Conservation (phyloP, 768 basidiomycete genomes). For the Clavaria fumosa region DNA sequence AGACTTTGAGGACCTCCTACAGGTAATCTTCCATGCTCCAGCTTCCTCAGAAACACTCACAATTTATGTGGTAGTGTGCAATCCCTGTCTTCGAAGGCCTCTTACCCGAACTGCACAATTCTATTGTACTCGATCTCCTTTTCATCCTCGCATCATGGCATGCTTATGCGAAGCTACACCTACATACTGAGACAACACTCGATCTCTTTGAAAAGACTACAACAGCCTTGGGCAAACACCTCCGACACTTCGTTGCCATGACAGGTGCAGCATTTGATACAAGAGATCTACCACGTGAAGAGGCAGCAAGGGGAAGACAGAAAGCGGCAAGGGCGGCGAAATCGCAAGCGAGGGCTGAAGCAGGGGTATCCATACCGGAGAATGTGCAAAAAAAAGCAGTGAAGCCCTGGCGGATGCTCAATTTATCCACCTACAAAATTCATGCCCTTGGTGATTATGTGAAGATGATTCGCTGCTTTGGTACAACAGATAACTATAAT, state of each 20-base stretch:
- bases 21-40: conserved; percentile 14
- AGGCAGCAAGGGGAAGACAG: conserved; percentile 9
- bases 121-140: conserved; percentile 13
- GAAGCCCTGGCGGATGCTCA: conserved; percentile 4
- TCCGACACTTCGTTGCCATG: conserved; percentile 19
- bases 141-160: conserved; percentile 21
- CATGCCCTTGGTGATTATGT: conserved; percentile 7
- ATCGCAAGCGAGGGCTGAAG: conserved; percentile 6
- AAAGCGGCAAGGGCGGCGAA: conserved; percentile 5
- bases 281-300: conserved; percentile 6
- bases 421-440: conserved; percentile 6
- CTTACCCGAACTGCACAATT: conserved; percentile 14
- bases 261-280: conserved; percentile 12
- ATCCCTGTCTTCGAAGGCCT: conserved; percentile 26
- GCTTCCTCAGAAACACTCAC: not conserved
- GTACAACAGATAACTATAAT: conserved; percentile 6
- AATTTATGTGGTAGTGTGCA: conserved; percentile 14
- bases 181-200: conserved; percentile 19
- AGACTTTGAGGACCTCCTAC: conserved; percentile 27
- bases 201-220: conserved; percentile 15
- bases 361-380: not conserved
- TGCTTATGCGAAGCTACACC: conserved; percentile 19
- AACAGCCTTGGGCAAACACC: conserved; percentile 13
- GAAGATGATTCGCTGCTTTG: conserved; percentile 3
- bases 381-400: not conserved